phyloP scores from a whole-genome alignment of 495 filamentous ascomycete genomes.

The Penicillium chermesinum region DNA sequence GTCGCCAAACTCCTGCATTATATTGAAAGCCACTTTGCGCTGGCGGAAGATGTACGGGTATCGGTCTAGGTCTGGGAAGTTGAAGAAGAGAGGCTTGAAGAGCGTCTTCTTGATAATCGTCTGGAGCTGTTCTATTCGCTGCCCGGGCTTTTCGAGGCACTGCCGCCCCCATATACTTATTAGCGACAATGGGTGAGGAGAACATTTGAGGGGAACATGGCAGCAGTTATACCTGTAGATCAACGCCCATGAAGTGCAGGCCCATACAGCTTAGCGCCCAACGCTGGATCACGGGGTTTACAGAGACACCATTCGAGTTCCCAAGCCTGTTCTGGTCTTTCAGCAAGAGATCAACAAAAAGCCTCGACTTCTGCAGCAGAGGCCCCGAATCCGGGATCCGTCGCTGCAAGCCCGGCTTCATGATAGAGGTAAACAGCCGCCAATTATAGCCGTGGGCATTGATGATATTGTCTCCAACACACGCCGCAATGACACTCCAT shows the following conservation, averaged over 20 bases:
- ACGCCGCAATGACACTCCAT: slow-evolving; percentile 33
- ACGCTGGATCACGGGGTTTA: slow-evolving; percentile 22
- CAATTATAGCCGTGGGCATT: slow-evolving; percentile 30
- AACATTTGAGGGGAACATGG: neutral
- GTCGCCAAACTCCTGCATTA: slow-evolving; percentile 29
- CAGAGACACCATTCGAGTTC: slow-evolving; percentile 1
- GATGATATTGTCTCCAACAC: slow-evolving; percentile 38
- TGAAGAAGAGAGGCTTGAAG: slow-evolving; percentile 38
- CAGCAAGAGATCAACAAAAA: slow-evolving; percentile 19
- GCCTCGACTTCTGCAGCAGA: slow-evolving; percentile 17
- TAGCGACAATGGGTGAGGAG: neutral
- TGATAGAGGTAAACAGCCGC: slow-evolving; percentile 30
- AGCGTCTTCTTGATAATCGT: slow-evolving; percentile 27
- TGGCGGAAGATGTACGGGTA: slow-evolving; percentile 22
- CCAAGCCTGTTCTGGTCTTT: slow-evolving; percentile 3
- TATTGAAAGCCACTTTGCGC: slow-evolving; percentile 19
- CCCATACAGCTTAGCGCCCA: slow-evolving; percentile 29
- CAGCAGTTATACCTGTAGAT: slow-evolving; percentile 22
- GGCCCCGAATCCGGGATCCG: slow-evolving; percentile 20
- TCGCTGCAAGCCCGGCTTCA: slow-evolving; percentile 36
- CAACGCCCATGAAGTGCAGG: slow-evolving; percentile 19
- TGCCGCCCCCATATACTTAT: neutral
- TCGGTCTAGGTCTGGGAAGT: slow-evolving; percentile 33
- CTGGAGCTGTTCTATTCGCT: slow-evolving; percentile 24
- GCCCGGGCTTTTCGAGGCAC: slow-evolving; percentile 13